Conservation (phyloP, 1,284 basidiomycete species). For the Cutaneotrichosporon sp. region DNA sequence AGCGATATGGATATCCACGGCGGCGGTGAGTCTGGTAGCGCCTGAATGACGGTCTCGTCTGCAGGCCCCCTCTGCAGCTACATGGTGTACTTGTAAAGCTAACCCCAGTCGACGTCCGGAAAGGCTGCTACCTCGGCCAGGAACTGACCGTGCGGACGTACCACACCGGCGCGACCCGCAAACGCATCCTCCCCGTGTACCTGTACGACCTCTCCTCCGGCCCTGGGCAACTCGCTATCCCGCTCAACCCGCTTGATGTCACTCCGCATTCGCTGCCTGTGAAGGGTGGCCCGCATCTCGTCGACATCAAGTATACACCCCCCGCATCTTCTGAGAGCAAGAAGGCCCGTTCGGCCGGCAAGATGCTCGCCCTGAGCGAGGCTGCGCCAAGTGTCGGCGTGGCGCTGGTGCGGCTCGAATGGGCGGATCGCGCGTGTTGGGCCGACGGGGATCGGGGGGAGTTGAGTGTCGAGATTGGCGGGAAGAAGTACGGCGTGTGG, state of each 20-base stretch:
- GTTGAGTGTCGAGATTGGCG: constrained; percentile 29
- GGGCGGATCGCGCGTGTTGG: constrained; percentile 41
- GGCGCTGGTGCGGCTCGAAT: constrained; percentile 45
- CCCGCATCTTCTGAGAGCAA: constrained; percentile 28
- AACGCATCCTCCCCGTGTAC: constrained; percentile 77
- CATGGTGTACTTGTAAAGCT: no score
- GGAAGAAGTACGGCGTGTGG: constrained; percentile 28
- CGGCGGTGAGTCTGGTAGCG: constrained; percentile 74
- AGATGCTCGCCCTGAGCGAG: constrained; percentile 33
- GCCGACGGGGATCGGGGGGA: constrained; percentile 8
- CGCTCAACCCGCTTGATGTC: not conserved
- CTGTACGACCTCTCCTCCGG: constrained; percentile 8
- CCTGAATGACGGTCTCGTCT: no score
- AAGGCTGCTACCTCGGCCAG: constrained; percentile 98
- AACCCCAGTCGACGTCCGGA: constrained; percentile 80
- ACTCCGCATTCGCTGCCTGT: not conserved
- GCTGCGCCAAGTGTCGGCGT: constrained; percentile 31
- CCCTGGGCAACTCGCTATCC: not conserved
- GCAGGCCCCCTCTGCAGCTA: no score
- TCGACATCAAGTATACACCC: constrained; percentile 39
- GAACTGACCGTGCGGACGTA: constrained; percentile 95
- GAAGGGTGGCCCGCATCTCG: not conserved
- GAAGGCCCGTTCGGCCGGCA: constrained; percentile 41
- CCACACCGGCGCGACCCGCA: constrained; percentile 86
- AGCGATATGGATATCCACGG: constrained; percentile 91